Evolutionary conservation across 768 basidiomycete genomes (phyloP).

Genomic region (Termitomyces sp.): DNA sequence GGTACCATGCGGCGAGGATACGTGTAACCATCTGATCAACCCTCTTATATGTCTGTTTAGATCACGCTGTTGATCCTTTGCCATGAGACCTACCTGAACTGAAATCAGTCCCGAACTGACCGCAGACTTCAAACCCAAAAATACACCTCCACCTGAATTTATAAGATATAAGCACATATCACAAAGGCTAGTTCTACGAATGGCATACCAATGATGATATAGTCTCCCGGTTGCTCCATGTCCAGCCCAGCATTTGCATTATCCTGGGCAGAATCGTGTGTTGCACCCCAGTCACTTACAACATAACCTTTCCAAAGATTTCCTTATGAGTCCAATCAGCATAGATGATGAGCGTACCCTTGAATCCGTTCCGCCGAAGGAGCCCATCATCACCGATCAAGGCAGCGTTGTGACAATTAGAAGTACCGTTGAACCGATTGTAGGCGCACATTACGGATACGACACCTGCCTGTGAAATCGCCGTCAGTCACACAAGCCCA

Average conservation of each 20-base stretch:
- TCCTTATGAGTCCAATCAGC: not conserved
- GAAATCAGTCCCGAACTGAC: slow-evolving; percentile 30
- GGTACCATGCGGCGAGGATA: slow-evolving; percentile 41
- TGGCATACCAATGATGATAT: slow-evolving; percentile 33
- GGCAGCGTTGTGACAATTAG: slow-evolving; percentile 56
- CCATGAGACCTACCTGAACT: slow-evolving; percentile 18
- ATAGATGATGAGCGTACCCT: slow-evolving; percentile 23
- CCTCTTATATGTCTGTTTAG: slow-evolving; percentile 18
- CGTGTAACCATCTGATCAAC: slow-evolving; percentile 41
- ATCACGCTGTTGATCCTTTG: not conserved
- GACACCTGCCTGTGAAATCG: slow-evolving; percentile 37
- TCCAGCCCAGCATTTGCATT: slow-evolving; percentile 45
- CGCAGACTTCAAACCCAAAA: slow-evolving; percentile 24
- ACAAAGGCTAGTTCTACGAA: not conserved
- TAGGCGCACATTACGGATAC: slow-evolving; percentile 48
- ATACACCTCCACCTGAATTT: slow-evolving; percentile 33
- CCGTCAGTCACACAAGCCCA: not conserved
- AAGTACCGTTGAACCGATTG: slow-evolving; percentile 55
- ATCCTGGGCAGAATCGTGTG: slow-evolving; percentile 38
- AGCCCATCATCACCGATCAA: slow-evolving; percentile 37
- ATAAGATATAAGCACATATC: not conserved
- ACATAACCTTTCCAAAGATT: slow-evolving; percentile 28
- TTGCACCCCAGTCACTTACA: slow-evolving; percentile 50
- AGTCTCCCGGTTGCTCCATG: slow-evolving; percentile 49
- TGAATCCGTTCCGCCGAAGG: slow-evolving; percentile 34